Percentiles rank a stretch among this genome's conserved stretches.
Conservation (phyloP, 208 protist genomes). For the Leishmania aethiopica region DNA sequence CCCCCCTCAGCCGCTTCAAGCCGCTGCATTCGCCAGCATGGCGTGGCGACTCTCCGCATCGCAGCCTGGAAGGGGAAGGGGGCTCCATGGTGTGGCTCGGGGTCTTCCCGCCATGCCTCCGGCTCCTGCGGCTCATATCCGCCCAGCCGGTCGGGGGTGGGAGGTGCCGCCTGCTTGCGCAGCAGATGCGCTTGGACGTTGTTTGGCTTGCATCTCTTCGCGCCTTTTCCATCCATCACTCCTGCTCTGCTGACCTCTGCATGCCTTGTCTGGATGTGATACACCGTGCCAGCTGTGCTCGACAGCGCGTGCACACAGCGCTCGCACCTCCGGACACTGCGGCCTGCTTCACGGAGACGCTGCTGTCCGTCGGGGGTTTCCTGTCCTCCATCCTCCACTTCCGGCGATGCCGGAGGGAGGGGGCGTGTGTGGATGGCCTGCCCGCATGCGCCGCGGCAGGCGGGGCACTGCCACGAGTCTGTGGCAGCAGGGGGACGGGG, state of each 20-base stretch:
- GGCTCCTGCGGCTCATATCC: background rate
- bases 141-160: background rate
- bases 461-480: background rate
- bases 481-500: background rate
- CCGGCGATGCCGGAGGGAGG: background rate
- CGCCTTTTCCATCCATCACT: background rate
- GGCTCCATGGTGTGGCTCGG: background rate
- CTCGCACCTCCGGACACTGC: background rate
- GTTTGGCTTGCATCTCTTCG: background rate
- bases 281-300: background rate
- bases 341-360: too few species aligned
- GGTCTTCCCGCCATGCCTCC: background rate
- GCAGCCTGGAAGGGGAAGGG: background rate
- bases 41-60: background rate
- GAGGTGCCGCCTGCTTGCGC: background rate
- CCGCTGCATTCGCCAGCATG: background rate
- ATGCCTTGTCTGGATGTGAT: background rate
- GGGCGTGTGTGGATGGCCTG: background rate
- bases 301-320: background rate
- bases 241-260: conserved; percentile 7
- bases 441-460: background rate
- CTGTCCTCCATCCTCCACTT: background rate
- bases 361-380: background rate
- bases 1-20: background rate
- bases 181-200: background rate